phyloP scores from a whole-genome alignment of 2,329 filamentous ascomycete genomes.

The Aspergillus phoenicis region DNA sequence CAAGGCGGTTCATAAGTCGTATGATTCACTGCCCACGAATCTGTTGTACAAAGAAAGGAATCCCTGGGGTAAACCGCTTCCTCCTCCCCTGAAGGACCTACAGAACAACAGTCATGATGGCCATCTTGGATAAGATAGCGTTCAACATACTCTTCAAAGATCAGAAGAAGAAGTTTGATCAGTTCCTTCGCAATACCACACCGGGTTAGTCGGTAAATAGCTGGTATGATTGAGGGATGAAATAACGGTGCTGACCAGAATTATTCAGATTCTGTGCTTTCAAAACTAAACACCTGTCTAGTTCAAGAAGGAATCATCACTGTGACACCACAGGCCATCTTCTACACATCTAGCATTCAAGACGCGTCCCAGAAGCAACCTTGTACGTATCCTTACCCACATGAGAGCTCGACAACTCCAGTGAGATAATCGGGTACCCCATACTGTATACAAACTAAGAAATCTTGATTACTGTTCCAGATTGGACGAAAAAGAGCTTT shows the following conservation, averaged over 20 bases:
- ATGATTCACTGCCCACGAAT: no score
- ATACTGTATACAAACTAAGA: background rate
- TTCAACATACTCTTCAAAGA: background rate
- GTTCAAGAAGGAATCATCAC: background rate
- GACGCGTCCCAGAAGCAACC: constrained; percentile 6
- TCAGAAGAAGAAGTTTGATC: background rate
- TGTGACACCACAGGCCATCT: background rate
- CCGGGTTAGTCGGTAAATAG: background rate
- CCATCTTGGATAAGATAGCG: background rate
- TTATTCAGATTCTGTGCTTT: background rate
- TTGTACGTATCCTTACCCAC: background rate
- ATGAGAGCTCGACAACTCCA: background rate
- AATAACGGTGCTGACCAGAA: background rate
- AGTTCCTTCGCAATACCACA: constrained; percentile 1
- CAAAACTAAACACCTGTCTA: background rate
- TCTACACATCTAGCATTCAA: background rate
- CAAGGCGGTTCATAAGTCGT: no score
- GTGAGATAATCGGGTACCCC: background rate
- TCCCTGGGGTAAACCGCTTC: no score
- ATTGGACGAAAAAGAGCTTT: constrained; percentile 2
- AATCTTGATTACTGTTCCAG: background rate
- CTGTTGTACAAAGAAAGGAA: no score
- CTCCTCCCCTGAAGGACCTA: background rate
- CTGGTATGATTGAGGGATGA: background rate
- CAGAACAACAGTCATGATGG: background rate